A percentile compares a stretch with the other conserved stretches of the same genome.
phyloP scores from a whole-genome alignment of 768 basidiomycete genomes.

The Boletales sp. region DNA sequence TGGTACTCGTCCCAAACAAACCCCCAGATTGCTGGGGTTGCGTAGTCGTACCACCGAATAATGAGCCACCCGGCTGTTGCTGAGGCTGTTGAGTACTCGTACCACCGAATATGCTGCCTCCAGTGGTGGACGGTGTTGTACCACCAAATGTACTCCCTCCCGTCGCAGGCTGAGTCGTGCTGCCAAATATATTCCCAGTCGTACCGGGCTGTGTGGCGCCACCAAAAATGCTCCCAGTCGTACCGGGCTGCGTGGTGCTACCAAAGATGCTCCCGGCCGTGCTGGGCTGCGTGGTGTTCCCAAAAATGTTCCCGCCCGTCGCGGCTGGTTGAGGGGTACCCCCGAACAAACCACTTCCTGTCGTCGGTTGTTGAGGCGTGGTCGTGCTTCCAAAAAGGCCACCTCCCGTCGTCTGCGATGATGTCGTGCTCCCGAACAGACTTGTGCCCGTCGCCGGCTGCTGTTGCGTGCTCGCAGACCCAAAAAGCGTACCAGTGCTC shows the following conservation, averaged over 20 bases:
- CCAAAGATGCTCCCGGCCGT: conserved; percentile 8
- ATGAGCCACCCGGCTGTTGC: conserved; percentile 11
- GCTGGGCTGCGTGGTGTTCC: too few species aligned
- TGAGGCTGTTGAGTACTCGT: conserved; percentile 15
- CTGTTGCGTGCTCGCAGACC: background rate
- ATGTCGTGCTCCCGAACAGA: conserved; percentile 11
- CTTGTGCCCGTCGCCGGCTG: too few species aligned
- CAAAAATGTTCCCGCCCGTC: background rate
- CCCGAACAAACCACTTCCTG: conserved; percentile 13
- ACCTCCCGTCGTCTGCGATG: conserved; percentile 12
- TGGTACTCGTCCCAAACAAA: conserved; percentile 14
- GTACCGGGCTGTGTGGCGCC: conserved; percentile 1
- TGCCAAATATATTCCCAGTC: conserved; percentile 13
- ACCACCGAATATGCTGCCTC: conserved; percentile 19
- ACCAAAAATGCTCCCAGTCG: conserved; percentile 13
- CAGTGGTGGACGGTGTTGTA: conserved; percentile 15
- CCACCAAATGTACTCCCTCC: conserved; percentile 22
- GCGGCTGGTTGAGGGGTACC: conserved; percentile 10
- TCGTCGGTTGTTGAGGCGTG: too few species aligned
- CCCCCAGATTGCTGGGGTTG: conserved; percentile 21
- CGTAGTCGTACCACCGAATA: conserved; percentile 20
- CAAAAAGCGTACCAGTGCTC: conserved; percentile 16
- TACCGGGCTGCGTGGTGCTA: conserved; percentile 9
- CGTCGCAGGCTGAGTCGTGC: conserved; percentile 1
- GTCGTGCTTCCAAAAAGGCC: conserved; percentile 9